phyloP scores from a whole-genome alignment of 192 early-diverging fungal species.

The Backusella mclennaniae region DNA sequence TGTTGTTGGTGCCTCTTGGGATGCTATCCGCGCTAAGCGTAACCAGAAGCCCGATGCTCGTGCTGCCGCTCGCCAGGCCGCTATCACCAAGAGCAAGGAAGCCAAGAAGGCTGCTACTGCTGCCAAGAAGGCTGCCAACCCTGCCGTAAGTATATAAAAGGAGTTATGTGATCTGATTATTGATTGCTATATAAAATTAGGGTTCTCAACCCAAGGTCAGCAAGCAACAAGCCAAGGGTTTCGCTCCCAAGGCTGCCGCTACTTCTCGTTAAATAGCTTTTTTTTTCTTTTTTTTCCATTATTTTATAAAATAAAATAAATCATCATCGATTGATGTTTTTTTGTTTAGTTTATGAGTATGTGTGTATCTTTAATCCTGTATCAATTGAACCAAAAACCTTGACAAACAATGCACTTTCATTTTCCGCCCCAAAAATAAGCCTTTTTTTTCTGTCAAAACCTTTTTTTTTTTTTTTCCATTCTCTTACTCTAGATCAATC shows the following conservation, averaged over 20 bases:
- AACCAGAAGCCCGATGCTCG: constrained; percentile 94
- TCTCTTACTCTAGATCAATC: neutral
- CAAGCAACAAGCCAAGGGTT: constrained; percentile 83
- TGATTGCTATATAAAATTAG: neutral
- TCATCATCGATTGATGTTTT: neutral
- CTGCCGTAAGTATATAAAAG: constrained; percentile 4
- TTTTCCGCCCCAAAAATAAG: too few species aligned
- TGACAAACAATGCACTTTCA: too few species aligned
- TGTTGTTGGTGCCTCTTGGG: constrained; percentile 91
- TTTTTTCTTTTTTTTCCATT: neutral
- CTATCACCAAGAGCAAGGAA: constrained; percentile 85
- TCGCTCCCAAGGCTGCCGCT: constrained; percentile 71
- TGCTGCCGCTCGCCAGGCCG: constrained; percentile 82
- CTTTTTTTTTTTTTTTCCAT: neutral
- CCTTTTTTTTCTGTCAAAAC: neutral
- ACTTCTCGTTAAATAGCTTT: constrained; percentile 74
- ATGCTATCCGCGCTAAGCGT: constrained; percentile 95
- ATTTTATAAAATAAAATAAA: neutral
- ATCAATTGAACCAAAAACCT: too few species aligned
- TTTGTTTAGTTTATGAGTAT: neutral
- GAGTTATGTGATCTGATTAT: neutral
- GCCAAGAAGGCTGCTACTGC: constrained; percentile 84
- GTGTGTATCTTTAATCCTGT: too few species aligned
- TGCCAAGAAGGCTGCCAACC: constrained; percentile 69
- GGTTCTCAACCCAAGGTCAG: constrained; percentile 52